Percentiles rank a stretch among this genome's conserved stretches.
Conservation (phyloP, 2,329 filamentous ascomycete species). For the Fusarium succisae region DNA sequence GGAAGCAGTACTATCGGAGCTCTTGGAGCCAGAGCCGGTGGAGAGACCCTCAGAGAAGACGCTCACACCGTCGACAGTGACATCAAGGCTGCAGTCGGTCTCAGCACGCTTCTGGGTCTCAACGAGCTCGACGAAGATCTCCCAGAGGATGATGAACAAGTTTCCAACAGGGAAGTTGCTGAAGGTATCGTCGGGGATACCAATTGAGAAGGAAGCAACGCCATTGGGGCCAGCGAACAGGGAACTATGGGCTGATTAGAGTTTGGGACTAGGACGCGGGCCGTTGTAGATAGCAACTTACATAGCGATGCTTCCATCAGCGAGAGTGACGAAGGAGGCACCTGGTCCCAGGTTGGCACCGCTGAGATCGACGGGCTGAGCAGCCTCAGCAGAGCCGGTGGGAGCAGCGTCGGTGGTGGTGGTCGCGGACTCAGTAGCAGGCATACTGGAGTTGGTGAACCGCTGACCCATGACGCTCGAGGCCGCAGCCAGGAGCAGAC, state of each 20-base stretch:
- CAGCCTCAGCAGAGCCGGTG: neutral
- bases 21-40: neutral
- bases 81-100: neutral
- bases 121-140: neutral
- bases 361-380: neutral
- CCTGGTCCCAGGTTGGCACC: neutral
- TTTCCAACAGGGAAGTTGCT: neutral
- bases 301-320: neutral
- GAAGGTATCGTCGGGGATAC: neutral
- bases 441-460: conserved; percentile 26
- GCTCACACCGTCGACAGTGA: neutral
- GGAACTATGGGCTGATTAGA: neutral
- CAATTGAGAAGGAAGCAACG: neutral
- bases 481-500: conserved; percentile 22
- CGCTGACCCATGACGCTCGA: conserved; percentile 24
- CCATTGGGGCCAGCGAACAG: neutral
- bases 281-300: neutral
- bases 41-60: neutral
- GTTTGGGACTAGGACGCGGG: fast-evolving
- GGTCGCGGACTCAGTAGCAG: neutral
- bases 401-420: neutral
- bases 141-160: conserved; percentile 6
- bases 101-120: neutral
- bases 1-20: fast-evolving
- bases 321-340: neutral